phyloP scores from a whole-genome alignment of 2,329 filamentous ascomycete genomes.

The Tolypocladium endophyticum region DNA sequence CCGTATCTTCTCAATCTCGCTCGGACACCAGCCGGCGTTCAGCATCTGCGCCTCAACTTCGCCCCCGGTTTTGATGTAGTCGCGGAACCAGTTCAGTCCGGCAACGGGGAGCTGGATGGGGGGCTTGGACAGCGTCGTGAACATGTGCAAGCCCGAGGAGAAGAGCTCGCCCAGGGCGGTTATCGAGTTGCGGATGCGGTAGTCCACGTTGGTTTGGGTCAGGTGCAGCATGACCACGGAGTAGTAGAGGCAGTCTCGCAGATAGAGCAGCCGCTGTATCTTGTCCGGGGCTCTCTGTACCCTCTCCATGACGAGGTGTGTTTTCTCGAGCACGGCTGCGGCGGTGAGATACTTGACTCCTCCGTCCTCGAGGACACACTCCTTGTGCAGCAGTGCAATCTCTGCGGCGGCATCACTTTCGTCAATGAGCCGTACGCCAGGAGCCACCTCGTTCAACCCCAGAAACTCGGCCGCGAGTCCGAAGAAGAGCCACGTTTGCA shows the following conservation, averaged over 20 bases:
- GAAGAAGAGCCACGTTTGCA: constrained; percentile 24
- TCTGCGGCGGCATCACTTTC: constrained; percentile 3
- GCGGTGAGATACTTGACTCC: constrained; percentile 2
- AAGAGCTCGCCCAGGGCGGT: constrained; percentile 16
- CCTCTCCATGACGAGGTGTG: constrained; percentile 4
- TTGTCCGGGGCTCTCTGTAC: constrained; percentile 2
- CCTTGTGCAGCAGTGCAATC: constrained; percentile 6
- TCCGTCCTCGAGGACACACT: constrained; percentile 2
- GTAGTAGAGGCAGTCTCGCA: constrained; percentile 10
- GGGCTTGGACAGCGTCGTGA: constrained; percentile 1
- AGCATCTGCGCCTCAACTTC: constrained; percentile 15
- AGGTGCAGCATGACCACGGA: constrained; percentile 7
- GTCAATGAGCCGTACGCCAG: constrained; percentile 6
- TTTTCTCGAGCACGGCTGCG: not conserved
- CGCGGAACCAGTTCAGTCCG: constrained; percentile 8
- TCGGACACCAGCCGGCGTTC: constrained; percentile 18
- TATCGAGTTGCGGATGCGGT: constrained; percentile 15
- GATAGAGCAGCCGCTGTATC: constrained; percentile 6
- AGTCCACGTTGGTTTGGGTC: constrained; percentile 9
- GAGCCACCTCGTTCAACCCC: constrained; percentile 11
- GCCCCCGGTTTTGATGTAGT: constrained; percentile 7
- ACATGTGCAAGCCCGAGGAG: constrained; percentile 4
- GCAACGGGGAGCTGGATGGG: constrained; percentile 5
- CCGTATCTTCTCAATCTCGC: constrained; percentile 17
- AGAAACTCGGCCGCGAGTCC: constrained; percentile 18